These are phyloP conservation scores for Gomphus bonarii DNA, from an alignment of 1,284 basidiomycete species.

Conservation along the genomic window DNA sequence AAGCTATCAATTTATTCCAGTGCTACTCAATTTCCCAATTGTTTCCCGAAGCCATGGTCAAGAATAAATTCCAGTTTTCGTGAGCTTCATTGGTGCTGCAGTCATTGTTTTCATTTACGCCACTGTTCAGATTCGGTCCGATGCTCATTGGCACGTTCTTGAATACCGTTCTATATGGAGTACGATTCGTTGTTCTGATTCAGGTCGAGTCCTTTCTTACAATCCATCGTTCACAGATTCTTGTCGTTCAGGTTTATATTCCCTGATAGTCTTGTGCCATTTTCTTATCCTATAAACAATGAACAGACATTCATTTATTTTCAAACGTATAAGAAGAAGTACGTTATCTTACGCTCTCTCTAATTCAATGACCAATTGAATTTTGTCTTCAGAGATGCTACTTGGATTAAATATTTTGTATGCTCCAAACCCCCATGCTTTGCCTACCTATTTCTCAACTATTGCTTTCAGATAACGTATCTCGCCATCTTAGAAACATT, in stretches of 20 bases:
- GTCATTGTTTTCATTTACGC: too few species aligned
- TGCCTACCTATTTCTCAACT: neutral
- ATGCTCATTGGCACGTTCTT: neutral
- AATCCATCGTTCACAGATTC: neutral
- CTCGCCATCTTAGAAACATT: constrained; percentile 32
- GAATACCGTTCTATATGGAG: neutral
- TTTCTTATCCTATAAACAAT: neutral
- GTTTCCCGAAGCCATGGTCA: too few species aligned
- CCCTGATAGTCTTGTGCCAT: neutral
- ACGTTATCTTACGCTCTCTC: neutral
- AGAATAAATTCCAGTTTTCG: too few species aligned
- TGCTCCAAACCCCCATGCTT: neutral
- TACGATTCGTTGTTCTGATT: neutral
- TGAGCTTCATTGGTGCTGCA: too few species aligned
- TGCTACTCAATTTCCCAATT: too few species aligned
- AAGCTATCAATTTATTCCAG: too few species aligned
- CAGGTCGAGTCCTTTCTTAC: neutral
- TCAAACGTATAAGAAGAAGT: constrained; percentile 11
- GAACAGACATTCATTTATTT: constrained; percentile 19
- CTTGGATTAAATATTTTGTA: neutral
- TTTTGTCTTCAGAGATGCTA: neutral
- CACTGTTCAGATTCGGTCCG: neutral
- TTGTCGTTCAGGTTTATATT: neutral
- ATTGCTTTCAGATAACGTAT: constrained; percentile 26
- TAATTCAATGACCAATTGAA: neutral